Conservation (phyloP, 805 yeast species). For the Kodamaea neixiangensis region DNA sequence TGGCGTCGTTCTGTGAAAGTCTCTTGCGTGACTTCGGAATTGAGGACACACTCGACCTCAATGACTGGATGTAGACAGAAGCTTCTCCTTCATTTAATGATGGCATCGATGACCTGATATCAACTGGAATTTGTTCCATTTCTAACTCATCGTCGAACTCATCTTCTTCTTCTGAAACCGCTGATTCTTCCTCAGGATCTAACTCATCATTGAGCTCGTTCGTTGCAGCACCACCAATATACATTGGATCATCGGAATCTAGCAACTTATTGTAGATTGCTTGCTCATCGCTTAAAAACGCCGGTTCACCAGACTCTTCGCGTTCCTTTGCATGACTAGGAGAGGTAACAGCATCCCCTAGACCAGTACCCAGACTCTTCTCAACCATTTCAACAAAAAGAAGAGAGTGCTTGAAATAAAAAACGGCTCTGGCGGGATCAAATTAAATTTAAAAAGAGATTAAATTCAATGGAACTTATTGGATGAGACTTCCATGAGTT, state of each 20-base stretch:
- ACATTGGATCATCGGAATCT: neutral
- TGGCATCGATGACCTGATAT: neutral
- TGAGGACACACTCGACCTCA: neutral
- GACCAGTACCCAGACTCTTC: neutral
- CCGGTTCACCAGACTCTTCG: neutral
- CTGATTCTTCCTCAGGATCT: constrained; percentile 5
- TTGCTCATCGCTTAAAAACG: neutral
- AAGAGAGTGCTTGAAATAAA: neutral
- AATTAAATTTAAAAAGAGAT: neutral
- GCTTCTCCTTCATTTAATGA: neutral
- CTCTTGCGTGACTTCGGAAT: constrained; percentile 5
- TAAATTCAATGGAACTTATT: too few species aligned
- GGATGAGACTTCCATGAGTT: neutral
- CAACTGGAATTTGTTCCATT: constrained; percentile 9
- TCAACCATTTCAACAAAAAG: neutral
- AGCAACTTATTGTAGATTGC: neutral
- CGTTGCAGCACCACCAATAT: too few species aligned
- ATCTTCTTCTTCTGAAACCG: constrained; percentile 10
- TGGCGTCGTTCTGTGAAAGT: constrained; percentile 37
- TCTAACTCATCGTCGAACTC: constrained; percentile 11
- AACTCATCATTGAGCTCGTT: too few species aligned
- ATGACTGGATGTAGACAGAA: neutral
- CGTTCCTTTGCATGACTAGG: neutral
- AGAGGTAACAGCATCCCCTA: neutral
- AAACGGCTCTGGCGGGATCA: neutral